Base-by-base conservation (phyloP, 2,329 filamentous ascomycete species). In the Fusarium torreyae region DNA sequence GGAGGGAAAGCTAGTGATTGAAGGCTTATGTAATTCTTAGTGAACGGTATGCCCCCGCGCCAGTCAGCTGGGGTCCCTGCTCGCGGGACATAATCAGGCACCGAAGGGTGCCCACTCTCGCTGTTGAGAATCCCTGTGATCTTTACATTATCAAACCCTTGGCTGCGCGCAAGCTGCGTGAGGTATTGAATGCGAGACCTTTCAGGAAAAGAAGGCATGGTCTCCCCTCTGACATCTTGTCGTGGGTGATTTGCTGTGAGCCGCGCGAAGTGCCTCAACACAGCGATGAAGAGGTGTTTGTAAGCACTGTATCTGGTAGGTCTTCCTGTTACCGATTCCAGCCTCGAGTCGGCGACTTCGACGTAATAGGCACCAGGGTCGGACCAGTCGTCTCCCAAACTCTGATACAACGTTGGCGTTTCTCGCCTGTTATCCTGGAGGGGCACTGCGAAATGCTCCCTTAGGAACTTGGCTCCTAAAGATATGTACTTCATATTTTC, bases 401-500 rank as follows among this genome's bases (percentile, higher is more conserved):
- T n/a, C n/a, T n/a, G n/a, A n/a, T n/a, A n/a, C n/a, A n/a, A n/a
- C n/a, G n/a, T n/a, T n/a, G n/a, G n/a, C n/a, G n/a, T n/a, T n/a
- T n/a, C n/a, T n/a, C n/a, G n/a, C n/a, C n/a, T n/a, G n/a, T n/a
- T n/a, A n/a, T n/a, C n/a, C n/a, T n/a, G n/a, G n/a, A n/a, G 22
- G 8, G 28, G 43, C 9, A 44, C 50, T 18, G 44, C 44, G 3
- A 54, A n/a, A 26, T 54, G 18, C 11, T 44, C 36, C n/a, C 50
- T 54, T 17, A 54, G 17, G 15, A 54, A 34, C 28, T 28, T 54
- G 22, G 50, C 50, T 5, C 50, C 50, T 14, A 54, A 34, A 8
- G 39, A 54, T 44, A 54, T 44, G 18, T 54, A 54, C 14, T 54
- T 54, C 39, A 54, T 54, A 9, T 54, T 54, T 10, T 54, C 39